Base-by-base conservation (phyloP, 805 yeast genomes). In the Cephaloascus fragrans region DNA sequence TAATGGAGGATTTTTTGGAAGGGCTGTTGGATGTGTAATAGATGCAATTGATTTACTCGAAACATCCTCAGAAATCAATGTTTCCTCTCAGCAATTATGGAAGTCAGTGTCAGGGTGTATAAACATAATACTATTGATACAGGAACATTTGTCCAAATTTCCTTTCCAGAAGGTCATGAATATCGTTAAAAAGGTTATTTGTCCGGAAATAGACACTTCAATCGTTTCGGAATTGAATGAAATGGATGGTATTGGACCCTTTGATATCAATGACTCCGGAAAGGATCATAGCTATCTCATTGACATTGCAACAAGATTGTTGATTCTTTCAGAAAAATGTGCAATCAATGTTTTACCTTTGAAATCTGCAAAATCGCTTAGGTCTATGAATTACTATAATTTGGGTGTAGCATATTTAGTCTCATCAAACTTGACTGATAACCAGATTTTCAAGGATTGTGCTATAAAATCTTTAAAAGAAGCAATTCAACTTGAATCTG, bases 401-500 rank as follows among this genome's bases (percentile, higher is more conserved):
- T 59, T 87, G 26, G 97, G 95, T 2, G 56, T 81, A 12, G 66
- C 84, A 0, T 75, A 77, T 43, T 52, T 79, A 14, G 69, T 72
- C 31, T 71, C 76, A 2, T 55, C 46, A 60, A 28, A 47, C 55
- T 2, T n/a, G 17, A 50, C 45, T 8, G 45, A 46, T 17, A 41
- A 44, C 4, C 38, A 31, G 4, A 34, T 26, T 0, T 67, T 56
- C 36, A 62, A 81, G 41, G 72, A 71, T 14, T 56, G 66, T 2
- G 71, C 96, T 0, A 69, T 85, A 12, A 63, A 55, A 16, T 57
- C 69, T 4, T 62, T 84, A 45, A 84, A 83, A 47, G 71, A 67
- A 34, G 81, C 96, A 0, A 77, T 89, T 39, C 77, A 73, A 40
- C 59, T 77, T 6, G 96, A 90, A 55, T 70, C 80, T 4, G 73